Evolutionary conservation across 768 basidiomycete species (phyloP).

Genomic region (Baorangia bicolor): DNA sequence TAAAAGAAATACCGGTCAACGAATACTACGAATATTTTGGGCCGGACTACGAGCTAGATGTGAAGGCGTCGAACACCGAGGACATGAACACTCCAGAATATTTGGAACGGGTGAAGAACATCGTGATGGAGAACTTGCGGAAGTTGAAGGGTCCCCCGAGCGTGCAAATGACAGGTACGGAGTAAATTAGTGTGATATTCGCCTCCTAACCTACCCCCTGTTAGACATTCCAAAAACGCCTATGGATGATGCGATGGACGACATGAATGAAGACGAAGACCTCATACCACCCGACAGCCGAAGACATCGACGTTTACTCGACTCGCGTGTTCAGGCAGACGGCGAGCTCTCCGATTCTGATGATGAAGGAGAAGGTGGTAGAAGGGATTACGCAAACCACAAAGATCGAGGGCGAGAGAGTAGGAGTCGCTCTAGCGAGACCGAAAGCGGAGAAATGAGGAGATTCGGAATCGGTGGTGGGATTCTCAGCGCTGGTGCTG

Average conservation of each 20-base stretch:
- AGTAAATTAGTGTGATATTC: not conserved
- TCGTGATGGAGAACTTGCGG: conserved; percentile 88
- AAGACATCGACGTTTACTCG: conserved; percentile 72
- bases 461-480: conserved; percentile 70
- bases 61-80: conserved; percentile 91
- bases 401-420: conserved; percentile 49
- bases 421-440: conserved; percentile 40
- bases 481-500: conserved; percentile 62
- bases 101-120: conserved; percentile 87
- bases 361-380: conserved; percentile 90
- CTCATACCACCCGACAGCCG: conserved; percentile 74
- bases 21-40: conserved; percentile 99
- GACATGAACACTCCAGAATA: conserved; percentile 94
- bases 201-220: not conserved
- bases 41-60: conserved; percentile 94
- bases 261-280: conserved; percentile 81
- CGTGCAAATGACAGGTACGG: conserved; percentile 83
- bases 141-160: conserved; percentile 87
- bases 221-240: conserved; percentile 82
- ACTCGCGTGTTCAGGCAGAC: conserved; percentile 78
- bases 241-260: conserved; percentile 82
- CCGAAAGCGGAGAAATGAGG: conserved; percentile 42
- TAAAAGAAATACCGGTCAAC: conserved; percentile 92
- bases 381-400: conserved; percentile 65
- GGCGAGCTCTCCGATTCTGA: conserved; percentile 96